Evolutionary conservation across 257 asterid species (phyloP).

Genomic region (Capsicum baccatum): DNA sequence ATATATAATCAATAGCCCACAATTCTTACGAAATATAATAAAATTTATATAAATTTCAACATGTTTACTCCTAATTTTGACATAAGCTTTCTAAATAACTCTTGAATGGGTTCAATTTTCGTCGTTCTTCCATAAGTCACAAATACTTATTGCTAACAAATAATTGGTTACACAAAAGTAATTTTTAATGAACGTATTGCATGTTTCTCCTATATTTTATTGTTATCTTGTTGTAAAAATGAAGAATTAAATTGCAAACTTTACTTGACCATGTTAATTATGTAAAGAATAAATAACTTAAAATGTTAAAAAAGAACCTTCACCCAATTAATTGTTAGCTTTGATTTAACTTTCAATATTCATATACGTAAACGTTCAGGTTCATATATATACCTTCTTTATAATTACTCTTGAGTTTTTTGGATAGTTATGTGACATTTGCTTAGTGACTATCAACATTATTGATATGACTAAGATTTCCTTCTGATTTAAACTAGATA

Average conservation of each 20-base stretch:
- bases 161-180: no score
- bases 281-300: slow-evolving; percentile 1
- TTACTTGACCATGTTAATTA: not conserved
- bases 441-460: not conserved
- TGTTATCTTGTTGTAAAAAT: not conserved
- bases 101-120: no score
- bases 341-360: no score
- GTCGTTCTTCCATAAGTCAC: no score
- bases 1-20: no score
- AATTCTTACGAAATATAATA: no score
- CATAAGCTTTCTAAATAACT: no score
- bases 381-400: not conserved
- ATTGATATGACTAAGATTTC: not conserved
- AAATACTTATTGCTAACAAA: no score
- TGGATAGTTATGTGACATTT: slow-evolving; percentile 16
- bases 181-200: not conserved
- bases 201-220: not conserved
- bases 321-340: not conserved
- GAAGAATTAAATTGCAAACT: not conserved
- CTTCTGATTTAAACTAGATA: not conserved
- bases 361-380: not conserved
- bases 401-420: not conserved
- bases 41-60: no score
- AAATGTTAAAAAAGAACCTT: not conserved
- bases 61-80: no score